A percentile compares a stretch with the other conserved stretches of the same genome.
Evolutionary conservation across 148 eudicot genomes (phyloP).

Genomic region (Persicaria tinctoria): DNA sequence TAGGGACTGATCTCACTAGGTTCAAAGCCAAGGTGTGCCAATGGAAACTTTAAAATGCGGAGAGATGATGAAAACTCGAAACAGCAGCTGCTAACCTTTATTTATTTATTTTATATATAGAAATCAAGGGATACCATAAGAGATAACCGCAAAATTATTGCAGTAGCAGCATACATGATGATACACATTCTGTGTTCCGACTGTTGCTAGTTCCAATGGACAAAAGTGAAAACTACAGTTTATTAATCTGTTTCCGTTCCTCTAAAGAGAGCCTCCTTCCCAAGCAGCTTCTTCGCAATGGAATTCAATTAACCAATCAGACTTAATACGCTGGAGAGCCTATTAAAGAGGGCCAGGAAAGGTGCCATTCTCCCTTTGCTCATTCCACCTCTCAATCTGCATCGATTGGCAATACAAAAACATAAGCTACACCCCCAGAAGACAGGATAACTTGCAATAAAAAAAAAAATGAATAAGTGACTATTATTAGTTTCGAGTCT

Average conservation of each 20-base stretch:
- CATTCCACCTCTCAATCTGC: slow-evolving; percentile 56
- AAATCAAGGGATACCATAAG: not conserved
- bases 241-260: slow-evolving; percentile 7
- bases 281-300: not conserved
- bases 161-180: slow-evolving; percentile 4
- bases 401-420: slow-evolving; percentile 10
- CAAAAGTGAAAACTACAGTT: not conserved
- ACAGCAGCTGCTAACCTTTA: not conserved
- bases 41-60: too few species aligned
- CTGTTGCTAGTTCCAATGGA: slow-evolving; percentile 2
- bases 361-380: slow-evolving; percentile 53
- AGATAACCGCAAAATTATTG: slow-evolving; percentile 4
- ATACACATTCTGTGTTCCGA: slow-evolving; percentile 8
- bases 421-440: slow-evolving; percentile 10
- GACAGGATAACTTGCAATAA: not conserved
- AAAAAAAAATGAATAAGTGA: not conserved
- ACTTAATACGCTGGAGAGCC: not conserved
- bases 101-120: not conserved
- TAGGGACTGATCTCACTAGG: too few species aligned
- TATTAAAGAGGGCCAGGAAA: slow-evolving; percentile 48
- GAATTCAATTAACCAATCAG: not conserved
- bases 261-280: not conserved
- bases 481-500: not conserved
- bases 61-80: not conserved
- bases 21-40: too few species aligned